Evolutionary conservation across 2,329 filamentous ascomycete species (phyloP), one percentile per base, ranked within the genome.

Genomic region (Penicillium paneum): DNA sequence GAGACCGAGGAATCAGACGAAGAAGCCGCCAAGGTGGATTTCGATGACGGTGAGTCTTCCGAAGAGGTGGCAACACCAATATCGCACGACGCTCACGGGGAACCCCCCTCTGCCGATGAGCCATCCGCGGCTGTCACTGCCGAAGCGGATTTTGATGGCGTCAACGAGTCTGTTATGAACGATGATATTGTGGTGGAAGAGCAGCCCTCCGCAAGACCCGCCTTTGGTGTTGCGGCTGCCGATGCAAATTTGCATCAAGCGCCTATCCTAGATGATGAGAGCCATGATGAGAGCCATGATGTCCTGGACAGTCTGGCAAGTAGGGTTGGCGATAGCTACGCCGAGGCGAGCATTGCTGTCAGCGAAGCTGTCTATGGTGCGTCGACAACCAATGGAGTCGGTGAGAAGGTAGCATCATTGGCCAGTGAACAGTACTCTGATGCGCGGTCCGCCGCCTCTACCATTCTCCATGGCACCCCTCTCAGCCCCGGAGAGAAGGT

Each of bases 381-480:
- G 13, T 70, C 76, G 1, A 76, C 68, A 47, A 75, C 76, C 2
- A 74, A 79, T 59, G 78, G 78, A 6, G 71, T 68, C 21, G 75
- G 77, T 4, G 79, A 81, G 56, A 79, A 78, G 40, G 74, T 78
- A 8, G 80, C 77, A 2, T 83, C 80, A 43, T 62, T 84, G 31
- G 82, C 81, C 31, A 78, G 75, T 43, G 81, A 82, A 47, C 79
- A 83, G 59, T 85, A 84, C 58, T 76, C 78, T 15, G 80, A 76
- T 56, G 83, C 83, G 17, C 65, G 85, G 28, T 74, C 76, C 34
- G 83, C 83, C 41, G 83, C 83, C 0, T 84, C 81, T 49, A 79
- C 74, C 49, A 79, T 77, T 6, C 64, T 86, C 0, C 83, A 83
- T 59, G 81, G 82, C 13, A 78, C 73, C 6, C 64, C 74, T 42